Evolutionary conservation across 2,329 filamentous ascomycete species (phyloP), one percentile per base, ranked within the genome.

Genomic region (Aspergillus sp.): DNA sequence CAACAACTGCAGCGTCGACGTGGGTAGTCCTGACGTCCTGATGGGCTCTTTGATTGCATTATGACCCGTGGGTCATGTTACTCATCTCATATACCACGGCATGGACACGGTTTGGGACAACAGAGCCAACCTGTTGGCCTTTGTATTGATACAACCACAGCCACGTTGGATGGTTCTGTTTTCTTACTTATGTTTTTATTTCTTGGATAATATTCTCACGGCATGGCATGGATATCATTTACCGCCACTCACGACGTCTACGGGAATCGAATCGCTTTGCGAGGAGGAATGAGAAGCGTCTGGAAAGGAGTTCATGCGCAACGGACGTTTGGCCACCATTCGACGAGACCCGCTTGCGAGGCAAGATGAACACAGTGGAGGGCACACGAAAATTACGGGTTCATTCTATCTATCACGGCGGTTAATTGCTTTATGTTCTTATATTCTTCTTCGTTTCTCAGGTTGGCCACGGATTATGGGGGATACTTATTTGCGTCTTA

Each of bases 1-100:
- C 61, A 75, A 48, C 68, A 74, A 47, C 50, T 69, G 47, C 60
- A 65, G 30, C 65, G 65, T 25, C 56, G 54, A 45, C 55, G 57
- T 39, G 53, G 51, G 42, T 60, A 54, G 50, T 44, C 23, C 27
- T 15, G 32, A 22, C 46, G 30, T 20, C 35, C 44, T 44, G 19
- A 27, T 49, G 10, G 32, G 25, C 7, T 41, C 41, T 25, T 22
- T 6, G 7, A 27, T 9, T 43, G 4, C 17, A 7, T 37, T n/a
- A 4, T 37, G n/a, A 15, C 5, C 19, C 19, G 3, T 37, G 33
- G 17, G 17, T 39, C 15, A 20, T 39, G 20, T 5, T 22, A 19
- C 17, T 22, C 10, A 20, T 39, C 37, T 37, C 15, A 9, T 39
- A 19, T 39, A 39, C 17, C 37, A 39, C 19, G 15, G 9, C 37